Conservation (phyloP, 495 filamentous ascomycete genomes). For the Podospora pseudoanserina region DNA sequence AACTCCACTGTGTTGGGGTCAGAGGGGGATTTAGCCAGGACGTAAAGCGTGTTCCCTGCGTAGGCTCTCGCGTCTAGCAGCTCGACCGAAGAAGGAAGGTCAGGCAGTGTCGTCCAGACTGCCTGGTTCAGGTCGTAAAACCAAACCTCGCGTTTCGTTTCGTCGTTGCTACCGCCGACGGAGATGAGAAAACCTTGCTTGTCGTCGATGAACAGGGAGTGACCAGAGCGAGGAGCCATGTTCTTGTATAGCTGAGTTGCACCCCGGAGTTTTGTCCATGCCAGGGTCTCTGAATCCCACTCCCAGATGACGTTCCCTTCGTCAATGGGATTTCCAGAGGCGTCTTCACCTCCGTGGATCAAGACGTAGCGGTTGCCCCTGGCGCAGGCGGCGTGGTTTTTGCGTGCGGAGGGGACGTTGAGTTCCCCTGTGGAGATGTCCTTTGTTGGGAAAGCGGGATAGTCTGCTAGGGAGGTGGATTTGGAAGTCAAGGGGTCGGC, state of each 20-base stretch:
- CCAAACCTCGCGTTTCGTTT: constrained; percentile 40
- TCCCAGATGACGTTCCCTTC: constrained; percentile 47
- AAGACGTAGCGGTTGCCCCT: constrained; percentile 34
- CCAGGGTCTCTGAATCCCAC: constrained; percentile 41
- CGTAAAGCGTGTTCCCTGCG: constrained; percentile 41
- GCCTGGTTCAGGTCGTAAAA: constrained; percentile 40
- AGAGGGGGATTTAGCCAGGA: constrained; percentile 28
- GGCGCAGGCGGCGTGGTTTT: constrained; percentile 42
- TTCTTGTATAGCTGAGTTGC: constrained; percentile 22
- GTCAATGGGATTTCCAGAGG: constrained; percentile 33
- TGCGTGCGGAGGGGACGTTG: constrained; percentile 38
- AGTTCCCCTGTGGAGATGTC: constrained; percentile 35
- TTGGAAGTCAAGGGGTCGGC: constrained; percentile 11
- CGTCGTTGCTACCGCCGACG: constrained; percentile 33
- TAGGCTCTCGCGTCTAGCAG: constrained; percentile 38
- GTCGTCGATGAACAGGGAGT: constrained; percentile 26
- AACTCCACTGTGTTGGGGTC: constrained; percentile 33
- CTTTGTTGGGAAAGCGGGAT: constrained; percentile 23
- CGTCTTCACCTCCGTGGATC: constrained; percentile 45
- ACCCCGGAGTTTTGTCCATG: constrained; percentile 30
- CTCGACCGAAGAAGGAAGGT: constrained; percentile 26
- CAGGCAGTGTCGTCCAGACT: constrained; percentile 46
- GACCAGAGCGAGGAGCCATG: constrained; percentile 25
- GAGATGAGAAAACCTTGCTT: constrained; percentile 39
- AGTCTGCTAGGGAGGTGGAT: constrained; percentile 24